These are phyloP conservation scores for Cyclotella baltica DNA, from an alignment of 108 stramenopile species.

Conservation along the genomic window DNA sequence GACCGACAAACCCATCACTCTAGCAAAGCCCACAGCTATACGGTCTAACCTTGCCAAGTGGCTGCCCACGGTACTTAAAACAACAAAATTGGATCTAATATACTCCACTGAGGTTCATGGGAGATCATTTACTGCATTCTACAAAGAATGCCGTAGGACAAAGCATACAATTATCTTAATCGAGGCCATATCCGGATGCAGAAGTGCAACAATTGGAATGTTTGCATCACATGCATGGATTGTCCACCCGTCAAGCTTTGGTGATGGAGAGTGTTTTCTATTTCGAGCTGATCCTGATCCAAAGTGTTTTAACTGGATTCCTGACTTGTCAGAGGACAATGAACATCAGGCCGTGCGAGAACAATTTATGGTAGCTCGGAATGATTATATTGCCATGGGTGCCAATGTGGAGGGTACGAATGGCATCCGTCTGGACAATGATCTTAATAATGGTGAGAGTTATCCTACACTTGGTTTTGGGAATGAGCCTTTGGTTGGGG, in stretches of 20 bases:
- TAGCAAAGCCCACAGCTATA: conserved; percentile 63
- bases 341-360: conserved; percentile 67
- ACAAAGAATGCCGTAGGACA: conserved; percentile 52
- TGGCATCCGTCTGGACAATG: conserved; percentile 83
- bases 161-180: conserved; percentile 76
- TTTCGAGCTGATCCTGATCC: conserved; percentile 77
- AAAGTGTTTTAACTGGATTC: conserved; percentile 78
- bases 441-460: conserved; percentile 75
- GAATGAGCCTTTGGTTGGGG: conserved; percentile 71
- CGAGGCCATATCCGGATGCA: conserved; percentile 58
- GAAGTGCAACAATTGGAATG: conserved; percentile 71
- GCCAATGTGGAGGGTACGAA: conserved; percentile 70
- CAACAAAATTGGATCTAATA: conserved; percentile 80
- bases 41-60: conserved; percentile 71
- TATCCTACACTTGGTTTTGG: conserved; percentile 72
- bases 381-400: conserved; percentile 80
- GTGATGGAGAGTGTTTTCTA: conserved; percentile 83
- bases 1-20: conserved; percentile 31
- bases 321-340: conserved; percentile 46
- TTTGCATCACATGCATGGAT: conserved; percentile 86
- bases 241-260: conserved; percentile 60
- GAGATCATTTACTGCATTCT: conserved; percentile 75
- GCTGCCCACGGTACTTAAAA: conserved; percentile 70
- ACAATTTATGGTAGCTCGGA: conserved; percentile 75
- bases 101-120: conserved; percentile 85